Evolutionary conservation across 179 eudicot species (phyloP), one percentile per base, ranked within the genome.

Genomic region (Spinacia oleracea): DNA sequence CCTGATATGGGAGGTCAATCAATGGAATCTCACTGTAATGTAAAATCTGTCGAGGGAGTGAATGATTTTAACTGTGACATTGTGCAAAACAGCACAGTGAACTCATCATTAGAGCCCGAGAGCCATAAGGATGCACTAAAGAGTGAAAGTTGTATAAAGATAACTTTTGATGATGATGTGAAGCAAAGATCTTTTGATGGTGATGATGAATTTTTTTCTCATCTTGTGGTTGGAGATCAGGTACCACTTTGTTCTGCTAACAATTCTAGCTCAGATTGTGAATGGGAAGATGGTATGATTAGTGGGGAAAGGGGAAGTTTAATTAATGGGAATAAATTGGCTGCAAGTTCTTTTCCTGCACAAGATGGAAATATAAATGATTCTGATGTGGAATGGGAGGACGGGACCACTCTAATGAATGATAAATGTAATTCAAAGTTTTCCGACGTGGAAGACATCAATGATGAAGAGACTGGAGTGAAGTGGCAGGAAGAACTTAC

Each of bases 141-240:
- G 29, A 85, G 42, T 77, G 87, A 81, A 72, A 87, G 74, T 38
- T 73, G 86, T 53, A 78, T 96, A 56, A 88, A 88, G 84, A 85
- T 93, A 78, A 85, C 97, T 27, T 89, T 96, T 79, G 91, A 89
- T 77, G 90, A 86, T 73, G 87, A 84, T 75, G 83, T 77, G 45
- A 87, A 75, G 51, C 82, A 56, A 45, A 81, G 69, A 18, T 72
- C 71, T 73, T 83, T 73, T 63, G 86, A 87, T 53, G 90, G 70
- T 29, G 95, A 90, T 85, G 97, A 92, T 84, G 88, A 87, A 46
- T 34, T 96, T 64, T 96, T 96, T 89, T 84, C 90, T 84, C 80
- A 70, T 27, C 79, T 96, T 65, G 98, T 90, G 48, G 91, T 92
- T 75, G 95, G 89, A 69, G 86, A 86, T 64, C 82, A 86, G 11